A percentile compares a stretch with the other conserved stretches of the same genome.
These are phyloP conservation scores for Sequoiadendron giganteum DNA, from an alignment of 75 land plant species.

Conservation along the genomic window DNA sequence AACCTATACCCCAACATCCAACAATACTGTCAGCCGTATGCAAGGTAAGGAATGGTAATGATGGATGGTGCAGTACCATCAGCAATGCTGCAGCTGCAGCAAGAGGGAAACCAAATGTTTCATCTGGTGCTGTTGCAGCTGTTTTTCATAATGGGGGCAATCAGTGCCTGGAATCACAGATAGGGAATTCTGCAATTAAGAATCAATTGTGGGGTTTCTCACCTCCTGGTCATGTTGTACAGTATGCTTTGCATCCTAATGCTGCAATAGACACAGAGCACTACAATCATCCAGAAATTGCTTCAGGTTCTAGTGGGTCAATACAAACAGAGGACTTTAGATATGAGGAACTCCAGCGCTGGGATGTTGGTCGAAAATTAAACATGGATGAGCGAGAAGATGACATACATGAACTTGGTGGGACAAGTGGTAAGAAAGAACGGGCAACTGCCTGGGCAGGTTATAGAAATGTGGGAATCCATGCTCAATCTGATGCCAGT, in stretches of 20 bases:
- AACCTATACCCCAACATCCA: constrained; percentile 55
- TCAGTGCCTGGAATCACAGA: constrained; percentile 16
- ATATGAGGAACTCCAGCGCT: constrained; percentile 83
- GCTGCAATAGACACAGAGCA: constrained; percentile 18
- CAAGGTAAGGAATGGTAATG: constrained; percentile 79
- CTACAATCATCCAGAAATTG: constrained; percentile 32
- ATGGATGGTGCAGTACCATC: constrained; percentile 82
- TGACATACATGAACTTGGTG: constrained; percentile 22
- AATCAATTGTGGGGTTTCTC: constrained; percentile 78
- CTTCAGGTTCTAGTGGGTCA: constrained; percentile 17
- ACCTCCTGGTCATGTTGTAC: constrained; percentile 78
- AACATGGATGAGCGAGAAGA: constrained; percentile 91
- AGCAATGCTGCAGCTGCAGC: constrained; percentile 84
- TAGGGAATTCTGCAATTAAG: constrained; percentile 30
- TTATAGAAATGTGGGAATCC: constrained; percentile 20
- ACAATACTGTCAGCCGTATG: constrained; percentile 70
- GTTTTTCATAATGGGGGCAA: constrained; percentile 76
- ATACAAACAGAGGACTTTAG: constrained; percentile 56
- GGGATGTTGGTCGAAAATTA: constrained; percentile 89
- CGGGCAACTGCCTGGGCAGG: constrained; percentile 18
- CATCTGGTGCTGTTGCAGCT: constrained; percentile 87
- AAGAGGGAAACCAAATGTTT: constrained; percentile 42
- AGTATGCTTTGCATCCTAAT: constrained; percentile 62
- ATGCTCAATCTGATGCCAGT: constrained; percentile 12
- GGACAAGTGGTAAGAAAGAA: constrained; percentile 15